These are phyloP conservation scores for Buxus sempervirens DNA, from an alignment of 164 flowering plant species.

Conservation along the genomic window DNA sequence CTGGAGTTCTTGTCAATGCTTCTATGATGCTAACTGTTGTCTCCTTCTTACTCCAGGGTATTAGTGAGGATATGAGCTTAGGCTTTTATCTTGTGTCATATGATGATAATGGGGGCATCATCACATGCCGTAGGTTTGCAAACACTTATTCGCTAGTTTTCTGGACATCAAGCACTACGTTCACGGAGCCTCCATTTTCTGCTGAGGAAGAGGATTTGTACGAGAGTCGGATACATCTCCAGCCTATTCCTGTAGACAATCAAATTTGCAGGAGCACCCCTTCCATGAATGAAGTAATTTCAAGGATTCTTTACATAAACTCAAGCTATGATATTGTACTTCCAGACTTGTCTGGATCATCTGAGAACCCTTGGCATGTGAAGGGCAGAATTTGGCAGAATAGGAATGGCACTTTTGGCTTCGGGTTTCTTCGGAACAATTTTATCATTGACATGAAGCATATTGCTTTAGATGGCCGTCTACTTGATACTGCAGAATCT, in stretches of 20 bases:
- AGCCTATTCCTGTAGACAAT: constrained; percentile 30
- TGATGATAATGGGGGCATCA: constrained; percentile 78
- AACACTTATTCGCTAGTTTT: constrained; percentile 65
- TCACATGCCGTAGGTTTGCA: constrained; percentile 66
- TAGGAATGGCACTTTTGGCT: not conserved
- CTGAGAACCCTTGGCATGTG: constrained; percentile 33
- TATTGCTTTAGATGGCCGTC: not conserved
- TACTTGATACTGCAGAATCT: not conserved
- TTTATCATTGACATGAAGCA: not conserved
- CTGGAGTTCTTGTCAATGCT: constrained; percentile 1
- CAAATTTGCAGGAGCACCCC: constrained; percentile 4
- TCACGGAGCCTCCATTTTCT: constrained; percentile 62
- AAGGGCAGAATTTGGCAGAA: constrained; percentile 81
- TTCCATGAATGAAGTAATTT: constrained; percentile 39
- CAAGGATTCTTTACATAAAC: constrained; percentile 56
- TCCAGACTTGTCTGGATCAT: constrained; percentile 40
- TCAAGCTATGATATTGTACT: constrained; percentile 68
- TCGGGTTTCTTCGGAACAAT: not conserved
- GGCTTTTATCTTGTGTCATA: constrained; percentile 73
- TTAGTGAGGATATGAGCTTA: constrained; percentile 61
- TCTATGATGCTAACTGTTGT: constrained; percentile 5
- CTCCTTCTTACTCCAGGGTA: constrained; percentile 53
- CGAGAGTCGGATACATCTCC: constrained; percentile 49
- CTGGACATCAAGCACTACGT: constrained; percentile 67
- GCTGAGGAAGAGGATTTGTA: constrained; percentile 45